Percentiles rank a stretch among this genome's conserved stretches.
These are phyloP conservation scores for Pigoraptor vietnamica DNA, from an alignment of 78 protist species.

Conservation along the genomic window DNA sequence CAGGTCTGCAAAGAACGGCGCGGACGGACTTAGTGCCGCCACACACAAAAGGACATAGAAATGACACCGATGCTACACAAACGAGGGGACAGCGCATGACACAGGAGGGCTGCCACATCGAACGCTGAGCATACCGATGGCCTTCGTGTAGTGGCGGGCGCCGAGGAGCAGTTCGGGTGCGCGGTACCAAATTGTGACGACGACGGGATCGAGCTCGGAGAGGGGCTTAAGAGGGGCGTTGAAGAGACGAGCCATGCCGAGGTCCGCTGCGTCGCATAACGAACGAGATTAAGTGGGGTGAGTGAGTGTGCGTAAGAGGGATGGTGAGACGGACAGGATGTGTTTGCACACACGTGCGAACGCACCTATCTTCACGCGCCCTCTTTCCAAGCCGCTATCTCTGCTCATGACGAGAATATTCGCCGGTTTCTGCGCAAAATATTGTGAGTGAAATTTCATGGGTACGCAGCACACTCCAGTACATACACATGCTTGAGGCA, in stretches of 20 bases:
- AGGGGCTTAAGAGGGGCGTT: constrained; percentile 48
- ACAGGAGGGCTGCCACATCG: neutral
- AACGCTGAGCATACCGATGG: constrained; percentile 51
- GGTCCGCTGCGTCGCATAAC: constrained; percentile 20
- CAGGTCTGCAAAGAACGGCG: constrained; percentile 61
- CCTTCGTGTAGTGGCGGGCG: constrained; percentile 78
- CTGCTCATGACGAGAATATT: constrained; percentile 66
- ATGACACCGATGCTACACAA: neutral
- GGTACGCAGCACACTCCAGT: too few species aligned
- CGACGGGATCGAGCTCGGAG: constrained; percentile 45
- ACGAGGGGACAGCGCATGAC: neutral
- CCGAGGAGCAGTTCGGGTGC: constrained; percentile 89
- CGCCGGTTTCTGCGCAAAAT: constrained; percentile 37
- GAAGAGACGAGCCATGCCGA: constrained; percentile 77
- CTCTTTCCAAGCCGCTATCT: constrained; percentile 36
- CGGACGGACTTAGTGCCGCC: neutral
- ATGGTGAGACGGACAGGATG: neutral
- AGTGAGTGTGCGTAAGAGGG: neutral
- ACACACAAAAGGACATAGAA: neutral
- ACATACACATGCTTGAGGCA: too few species aligned
- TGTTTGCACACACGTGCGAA: neutral
- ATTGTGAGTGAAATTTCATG: too few species aligned
- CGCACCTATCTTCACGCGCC: constrained; percentile 59
- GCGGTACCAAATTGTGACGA: constrained; percentile 91
- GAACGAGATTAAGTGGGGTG: neutral